Base-by-base conservation (phyloP, 805 yeast genomes). In the Cyberlindnera galapagoensis region DNA sequence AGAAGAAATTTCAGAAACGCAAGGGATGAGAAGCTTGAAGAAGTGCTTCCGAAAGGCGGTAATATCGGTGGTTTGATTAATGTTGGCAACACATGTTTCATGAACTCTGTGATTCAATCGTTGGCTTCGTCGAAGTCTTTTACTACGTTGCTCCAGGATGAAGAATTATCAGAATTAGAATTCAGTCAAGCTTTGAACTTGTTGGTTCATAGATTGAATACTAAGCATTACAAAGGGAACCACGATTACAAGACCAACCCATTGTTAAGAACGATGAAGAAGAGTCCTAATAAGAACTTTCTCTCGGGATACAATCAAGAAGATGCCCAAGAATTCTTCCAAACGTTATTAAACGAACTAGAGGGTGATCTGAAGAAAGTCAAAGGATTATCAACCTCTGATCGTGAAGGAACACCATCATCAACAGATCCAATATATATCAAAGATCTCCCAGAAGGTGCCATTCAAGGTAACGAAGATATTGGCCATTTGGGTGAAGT, bases 261-360 rank as follows among this genome's bases (percentile, higher is more conserved):
- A 11, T 56, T 83, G 27, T 54, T 82, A 32, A 76, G 71, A 48
- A 70, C 73, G 5, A 80, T 83, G 85, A 71, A 81, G 5, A 80
- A 80, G 49, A 82, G 85, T 0, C 88, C 92, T 10, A 79, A 77
- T 44, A 81, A 76, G 49, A 80, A 79, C 51, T 71, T 86, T 38
- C 76, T 87, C 46, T 58, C 76, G 34, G 92, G 96, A 2, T 85
- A 85, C 52, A 86, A 84, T 50, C 97, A 88, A 59, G 96, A 88
- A 56, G 97, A 88, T 60, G 97, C 97, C 0, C 96, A 88, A 57
- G 97, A 88, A 55, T 88, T 88, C 50, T 88, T 88, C 62, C 97
- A 88, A 54, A 68, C 79, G 31, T 69, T 82, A 3, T 64, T 83
- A 67, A 66, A 71, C 25, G 74, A 80, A 35, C 60, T 83, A 20